A percentile compares a stretch with the other conserved stretches of the same genome.
phyloP scores from a whole-genome alignment of 2,329 filamentous ascomycete species.

The Emmonsiellopsis sp. region DNA sequence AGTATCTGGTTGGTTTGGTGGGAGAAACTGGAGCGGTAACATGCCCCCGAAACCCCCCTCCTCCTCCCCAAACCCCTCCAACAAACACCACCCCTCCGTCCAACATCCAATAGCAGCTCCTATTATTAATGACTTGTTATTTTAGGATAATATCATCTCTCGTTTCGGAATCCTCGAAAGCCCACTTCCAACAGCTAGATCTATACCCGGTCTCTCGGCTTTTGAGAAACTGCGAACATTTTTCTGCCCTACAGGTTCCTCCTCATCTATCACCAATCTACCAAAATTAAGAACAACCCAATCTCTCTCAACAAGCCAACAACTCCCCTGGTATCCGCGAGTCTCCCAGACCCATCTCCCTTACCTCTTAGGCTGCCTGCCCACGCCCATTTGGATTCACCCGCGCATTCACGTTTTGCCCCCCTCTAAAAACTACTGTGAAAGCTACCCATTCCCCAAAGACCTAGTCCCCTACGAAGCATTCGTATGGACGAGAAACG shows the following conservation, averaged over 20 bases:
- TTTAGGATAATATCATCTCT: conserved; percentile 4
- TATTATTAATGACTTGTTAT: neutral
- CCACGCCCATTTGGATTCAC: neutral
- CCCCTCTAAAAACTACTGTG: neutral
- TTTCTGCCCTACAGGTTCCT: neutral
- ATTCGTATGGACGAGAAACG: neutral
- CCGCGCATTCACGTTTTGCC: neutral
- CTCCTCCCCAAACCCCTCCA: too few relatives aligned
- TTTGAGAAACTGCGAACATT: neutral
- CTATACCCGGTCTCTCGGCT: neutral
- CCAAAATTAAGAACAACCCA: too few relatives aligned
- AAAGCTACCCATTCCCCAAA: neutral
- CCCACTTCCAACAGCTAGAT: neutral
- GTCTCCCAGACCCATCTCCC: too few relatives aligned
- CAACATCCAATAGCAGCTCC: neutral
- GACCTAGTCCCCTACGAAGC: neutral
- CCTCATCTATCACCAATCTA: too few relatives aligned
- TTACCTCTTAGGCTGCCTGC: too few relatives aligned
- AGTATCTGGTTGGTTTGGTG: conserved; percentile 1
- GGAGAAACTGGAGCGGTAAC: conserved; percentile 1
- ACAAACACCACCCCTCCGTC: neutral
- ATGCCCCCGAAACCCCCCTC: neutral
- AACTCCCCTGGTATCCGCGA: too few relatives aligned
- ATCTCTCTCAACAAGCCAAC: too few relatives aligned
- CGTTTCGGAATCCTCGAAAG: conserved; percentile 2